Evolutionary conservation across 768 basidiomycete genomes (phyloP).

Genomic region (Dacryopinax primogenitus): DNA sequence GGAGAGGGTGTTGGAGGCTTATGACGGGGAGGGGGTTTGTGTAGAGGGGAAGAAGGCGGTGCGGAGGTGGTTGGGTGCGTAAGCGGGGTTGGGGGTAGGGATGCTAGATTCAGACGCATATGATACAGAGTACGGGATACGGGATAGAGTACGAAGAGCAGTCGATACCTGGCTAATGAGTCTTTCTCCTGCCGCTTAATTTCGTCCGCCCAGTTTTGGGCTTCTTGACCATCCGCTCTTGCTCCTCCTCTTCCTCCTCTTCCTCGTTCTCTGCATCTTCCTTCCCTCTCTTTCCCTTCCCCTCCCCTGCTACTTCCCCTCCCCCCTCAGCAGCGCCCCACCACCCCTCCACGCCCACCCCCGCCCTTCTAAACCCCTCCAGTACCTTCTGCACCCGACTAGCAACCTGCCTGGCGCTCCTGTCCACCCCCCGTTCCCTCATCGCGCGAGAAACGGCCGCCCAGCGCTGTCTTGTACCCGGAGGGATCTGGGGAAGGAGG

Average conservation of each 20-base stretch:
- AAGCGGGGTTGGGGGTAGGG: not conserved
- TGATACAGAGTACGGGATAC: not conserved
- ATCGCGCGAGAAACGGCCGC: not conserved
- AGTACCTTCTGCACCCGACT: conserved; percentile 3
- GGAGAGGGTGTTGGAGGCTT: conserved; percentile 52
- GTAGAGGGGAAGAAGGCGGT: conserved; percentile 10
- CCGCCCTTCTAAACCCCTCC: not conserved
- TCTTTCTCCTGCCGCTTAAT: not conserved
- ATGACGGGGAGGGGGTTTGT: conserved; percentile 21
- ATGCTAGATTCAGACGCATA: not conserved
- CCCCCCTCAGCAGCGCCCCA: conserved; percentile 22
- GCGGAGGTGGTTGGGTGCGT: conserved; percentile 7
- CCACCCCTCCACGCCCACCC: conserved; percentile 10
- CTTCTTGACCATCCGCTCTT: conserved; percentile 20
- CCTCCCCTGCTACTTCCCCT: conserved; percentile 17
- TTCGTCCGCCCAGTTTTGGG: not conserved
- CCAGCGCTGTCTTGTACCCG: not conserved
- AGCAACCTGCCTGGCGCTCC: not conserved
- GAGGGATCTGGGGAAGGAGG: not conserved
- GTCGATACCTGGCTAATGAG: not conserved
- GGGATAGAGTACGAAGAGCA: not conserved
- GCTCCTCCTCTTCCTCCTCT: conserved; percentile 22
- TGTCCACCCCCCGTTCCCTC: not conserved
- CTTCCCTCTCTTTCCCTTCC: conserved; percentile 17
- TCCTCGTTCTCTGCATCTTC: conserved; percentile 23